Base-by-base conservation (phyloP, 768 basidiomycete species). In the Trametopsis cervina region DNA sequence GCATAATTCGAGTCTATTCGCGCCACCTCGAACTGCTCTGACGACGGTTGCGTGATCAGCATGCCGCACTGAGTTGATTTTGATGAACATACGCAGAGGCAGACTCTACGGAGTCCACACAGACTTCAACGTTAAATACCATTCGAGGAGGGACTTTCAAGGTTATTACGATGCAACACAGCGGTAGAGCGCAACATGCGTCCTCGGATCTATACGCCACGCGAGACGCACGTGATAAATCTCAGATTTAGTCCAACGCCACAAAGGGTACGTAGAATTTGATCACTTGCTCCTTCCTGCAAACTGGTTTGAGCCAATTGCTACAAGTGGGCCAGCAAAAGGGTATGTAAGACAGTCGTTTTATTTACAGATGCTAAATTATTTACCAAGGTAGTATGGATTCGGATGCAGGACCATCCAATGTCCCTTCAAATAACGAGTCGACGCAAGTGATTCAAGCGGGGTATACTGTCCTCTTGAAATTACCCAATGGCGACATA, bases 381-480 rank as follows among this genome's bases (percentile, higher is more conserved):
- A n/a, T n/a, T n/a, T n/a, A n/a, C n/a, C n/a, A n/a, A n/a, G n/a
- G n/a, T n/a, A n/a, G 13, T 29, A 60, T 60, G 60, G 62, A 63
- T 49, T 26, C 53, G 44, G 56, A 47, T 25, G 58, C 58, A 47
- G 60, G 57, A 23, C 23, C 62, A 18, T 61, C 62, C 10, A 48
- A 47, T 10, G 22, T 45, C 50, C 11, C 12, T 10, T 27, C 12
- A 11, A 25, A 15, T 5, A 49, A 35, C 35, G 45, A 42, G 24
- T 45, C 46, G 33, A 56, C 51, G 56, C 47, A 47, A 44, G 69
- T 58, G 20, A 86, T 95, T 45, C 72, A 77, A 42, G 63, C 73
- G 4, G 86, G 88, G 7, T 76, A 93, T 62, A 81, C 79, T n/a
- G 80, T 97, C 35, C 71, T 98, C 20, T 63, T 96, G 37, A 75